Conservation (phyloP, 192 early-diverging fungal species). For the Borealophlyctis nickersoniae region DNA sequence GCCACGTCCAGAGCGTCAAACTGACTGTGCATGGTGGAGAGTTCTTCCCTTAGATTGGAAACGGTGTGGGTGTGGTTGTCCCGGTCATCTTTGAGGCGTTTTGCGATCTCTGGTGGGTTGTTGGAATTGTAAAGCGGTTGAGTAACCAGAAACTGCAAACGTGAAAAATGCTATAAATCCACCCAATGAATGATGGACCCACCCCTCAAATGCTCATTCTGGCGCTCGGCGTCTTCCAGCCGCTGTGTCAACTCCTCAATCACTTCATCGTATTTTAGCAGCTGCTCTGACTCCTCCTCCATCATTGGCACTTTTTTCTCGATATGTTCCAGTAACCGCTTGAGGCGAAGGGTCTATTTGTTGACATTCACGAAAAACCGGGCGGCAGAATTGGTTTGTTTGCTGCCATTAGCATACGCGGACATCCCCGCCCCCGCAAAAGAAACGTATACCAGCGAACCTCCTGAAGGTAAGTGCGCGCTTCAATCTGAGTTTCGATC, state of each 20-base stretch:
- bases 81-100: background rate
- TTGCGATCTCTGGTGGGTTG: background rate
- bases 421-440: too few relatives aligned
- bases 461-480: background rate
- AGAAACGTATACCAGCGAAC: too few relatives aligned
- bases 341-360: background rate
- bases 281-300: background rate
- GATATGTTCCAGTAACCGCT: background rate
- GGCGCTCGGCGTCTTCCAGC: background rate
- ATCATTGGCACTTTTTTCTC: background rate
- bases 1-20: background rate
- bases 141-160: background rate
- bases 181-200: background rate
- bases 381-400: background rate
- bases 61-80: background rate
- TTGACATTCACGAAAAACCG: background rate
- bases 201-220: background rate
- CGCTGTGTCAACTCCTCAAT: background rate
- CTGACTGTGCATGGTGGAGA: background rate
- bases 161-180: background rate
- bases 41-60: background rate
- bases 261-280: background rate
- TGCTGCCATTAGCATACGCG: background rate
- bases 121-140: background rate
- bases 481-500: background rate